phyloP scores from a whole-genome alignment of 495 filamentous ascomycete species.

The Cercophora newfieldiana region DNA sequence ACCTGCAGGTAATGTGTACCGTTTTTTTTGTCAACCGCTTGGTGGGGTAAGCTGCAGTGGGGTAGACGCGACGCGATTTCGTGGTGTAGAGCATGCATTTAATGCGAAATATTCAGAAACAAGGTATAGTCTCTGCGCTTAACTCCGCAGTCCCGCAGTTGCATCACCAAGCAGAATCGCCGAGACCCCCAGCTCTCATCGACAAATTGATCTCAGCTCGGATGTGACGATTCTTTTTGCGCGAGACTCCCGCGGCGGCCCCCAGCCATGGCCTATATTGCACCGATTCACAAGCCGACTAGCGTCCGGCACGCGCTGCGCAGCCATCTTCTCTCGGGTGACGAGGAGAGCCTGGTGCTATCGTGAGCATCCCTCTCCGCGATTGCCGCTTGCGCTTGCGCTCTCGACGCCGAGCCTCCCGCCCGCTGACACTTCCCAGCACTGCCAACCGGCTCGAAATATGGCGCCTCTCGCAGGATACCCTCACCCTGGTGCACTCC shows the following conservation, averaged over 20 bases:
- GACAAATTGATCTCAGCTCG: neutral
- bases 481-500: constrained; percentile 55
- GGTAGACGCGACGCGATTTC: neutral
- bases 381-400: too few species aligned
- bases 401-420: neutral
- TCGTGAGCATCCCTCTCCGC: constrained; percentile 61
- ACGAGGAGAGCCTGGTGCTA: constrained; percentile 79
- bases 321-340: constrained; percentile 67
- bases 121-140: neutral
- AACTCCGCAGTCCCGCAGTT: constrained; percentile 5
- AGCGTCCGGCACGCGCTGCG: constrained; percentile 87
- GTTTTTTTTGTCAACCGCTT: too few species aligned
- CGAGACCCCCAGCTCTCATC: neutral
- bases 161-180: neutral
- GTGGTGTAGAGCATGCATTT: neutral
- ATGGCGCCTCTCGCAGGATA: constrained; percentile 52
- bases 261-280: constrained; percentile 81
- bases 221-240: constrained; percentile 22
- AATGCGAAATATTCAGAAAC: neutral
- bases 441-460: constrained; percentile 93
- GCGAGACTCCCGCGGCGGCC: constrained; percentile 8
- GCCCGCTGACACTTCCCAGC: constrained; percentile 47
- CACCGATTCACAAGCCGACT: constrained; percentile 88
- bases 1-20: too few species aligned
- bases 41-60: neutral